Evolutionary conservation across 345 rosid genomes (phyloP).

Genomic region (Gossypium herbaceum): DNA sequence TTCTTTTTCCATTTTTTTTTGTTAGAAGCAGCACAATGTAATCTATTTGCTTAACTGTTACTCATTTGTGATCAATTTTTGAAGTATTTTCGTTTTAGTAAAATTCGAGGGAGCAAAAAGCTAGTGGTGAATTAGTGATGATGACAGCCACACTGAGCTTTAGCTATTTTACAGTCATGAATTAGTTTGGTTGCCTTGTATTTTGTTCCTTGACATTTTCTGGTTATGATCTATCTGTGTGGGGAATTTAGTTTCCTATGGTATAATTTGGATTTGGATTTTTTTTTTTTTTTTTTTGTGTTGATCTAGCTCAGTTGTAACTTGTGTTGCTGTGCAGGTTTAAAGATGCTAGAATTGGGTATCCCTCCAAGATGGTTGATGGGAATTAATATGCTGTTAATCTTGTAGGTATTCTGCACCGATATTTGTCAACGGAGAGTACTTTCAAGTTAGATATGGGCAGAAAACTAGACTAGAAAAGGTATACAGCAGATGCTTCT

Average conservation of each 20-base stretch:
- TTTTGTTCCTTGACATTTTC: not conserved
- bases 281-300: not conserved
- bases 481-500: slow-evolving; percentile 37
- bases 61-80: not conserved
- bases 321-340: slow-evolving; percentile 47
- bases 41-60: not conserved
- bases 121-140: not conserved
- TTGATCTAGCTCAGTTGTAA: not conserved
- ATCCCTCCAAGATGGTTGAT: slow-evolving; percentile 38
- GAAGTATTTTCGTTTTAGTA: not conserved
- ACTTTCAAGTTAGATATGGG: slow-evolving; percentile 47
- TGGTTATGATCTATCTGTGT: not conserved
- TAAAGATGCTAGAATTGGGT: slow-evolving; percentile 60
- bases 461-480: slow-evolving; percentile 32
- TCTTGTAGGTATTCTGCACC: slow-evolving; percentile 76
- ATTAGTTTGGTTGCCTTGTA: not conserved
- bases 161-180: not conserved
- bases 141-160: not conserved
- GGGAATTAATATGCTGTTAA: slow-evolving; percentile 18
- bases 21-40: not conserved
- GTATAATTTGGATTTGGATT: not conserved
- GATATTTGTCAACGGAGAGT: slow-evolving; percentile 64
- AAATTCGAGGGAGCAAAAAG: not conserved
- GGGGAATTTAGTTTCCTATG: not conserved
- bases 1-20: too few relatives aligned